Percentiles rank a stretch among this genome's conserved stretches.
Evolutionary conservation across 202 grass and related monocot genomes (phyloP).

Genomic region (Schoenoplectus tabernaemontani): DNA sequence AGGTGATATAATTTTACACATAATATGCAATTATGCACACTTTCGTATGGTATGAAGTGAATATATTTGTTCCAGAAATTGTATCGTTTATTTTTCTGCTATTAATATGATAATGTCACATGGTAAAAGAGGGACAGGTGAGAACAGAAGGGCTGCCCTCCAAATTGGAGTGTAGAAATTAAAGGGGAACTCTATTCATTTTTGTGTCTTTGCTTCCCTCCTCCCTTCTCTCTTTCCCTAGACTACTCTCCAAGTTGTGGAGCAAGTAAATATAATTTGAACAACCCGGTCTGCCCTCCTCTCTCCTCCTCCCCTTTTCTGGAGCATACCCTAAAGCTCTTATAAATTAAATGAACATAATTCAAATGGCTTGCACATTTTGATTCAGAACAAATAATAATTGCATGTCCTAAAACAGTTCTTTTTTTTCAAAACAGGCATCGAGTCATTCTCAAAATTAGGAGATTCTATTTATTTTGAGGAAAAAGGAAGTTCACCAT

Average conservation of each 20-base stretch:
- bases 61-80: neutral
- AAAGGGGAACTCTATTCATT: no score
- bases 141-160: no score
- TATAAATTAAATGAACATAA: neutral
- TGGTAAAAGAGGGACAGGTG: neutral
- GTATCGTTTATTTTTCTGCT: neutral
- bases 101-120: neutral
- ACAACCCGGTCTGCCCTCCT: no score
- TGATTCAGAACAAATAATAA: neutral
- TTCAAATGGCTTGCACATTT: neutral
- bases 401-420: neutral
- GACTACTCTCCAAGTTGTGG: no score
- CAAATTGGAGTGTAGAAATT: no score
- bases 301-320: no score
- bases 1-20: neutral
- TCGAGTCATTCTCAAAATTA: conserved; percentile 92
- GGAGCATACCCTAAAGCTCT: neutral
- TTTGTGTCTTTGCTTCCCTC: no score
- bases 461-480: conserved; percentile 92
- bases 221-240: no score
- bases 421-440: conserved; percentile 31
- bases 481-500: conserved; percentile 36
- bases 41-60: neutral
- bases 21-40: neutral
- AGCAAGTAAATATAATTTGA: no score